A percentile compares a stretch with the other conserved stretches of the same genome.
Evolutionary conservation across 2,329 filamentous ascomycete genomes (phyloP).

Genomic region (Ceratocystis ficicola): DNA sequence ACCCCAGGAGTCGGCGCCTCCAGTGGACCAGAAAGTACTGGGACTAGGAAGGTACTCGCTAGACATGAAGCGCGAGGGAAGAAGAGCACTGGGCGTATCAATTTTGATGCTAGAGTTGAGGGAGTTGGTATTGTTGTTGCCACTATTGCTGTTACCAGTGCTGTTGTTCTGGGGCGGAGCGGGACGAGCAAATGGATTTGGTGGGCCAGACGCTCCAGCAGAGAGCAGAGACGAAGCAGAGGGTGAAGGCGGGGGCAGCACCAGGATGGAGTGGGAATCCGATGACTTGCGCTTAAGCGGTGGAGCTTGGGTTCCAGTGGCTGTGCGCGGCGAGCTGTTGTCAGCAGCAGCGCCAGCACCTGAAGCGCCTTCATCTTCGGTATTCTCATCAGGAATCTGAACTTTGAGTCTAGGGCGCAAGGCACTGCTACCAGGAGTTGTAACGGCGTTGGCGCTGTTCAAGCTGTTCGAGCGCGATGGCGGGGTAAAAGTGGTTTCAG

Average conservation of each 20-base stretch:
- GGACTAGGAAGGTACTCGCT: slow-evolving; percentile 82
- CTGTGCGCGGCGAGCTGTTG: slow-evolving; percentile 51
- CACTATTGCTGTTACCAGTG: slow-evolving; percentile 18
- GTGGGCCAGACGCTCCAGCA: slow-evolving; percentile 81
- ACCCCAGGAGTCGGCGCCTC: slow-evolving; percentile 58
- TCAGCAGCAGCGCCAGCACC: slow-evolving; percentile 66
- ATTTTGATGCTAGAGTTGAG: slow-evolving; percentile 32
- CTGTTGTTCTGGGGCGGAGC: slow-evolving; percentile 52
- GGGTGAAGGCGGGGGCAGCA: slow-evolving; percentile 85
- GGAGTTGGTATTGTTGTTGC: slow-evolving; percentile 31
- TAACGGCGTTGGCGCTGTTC: slow-evolving; percentile 54
- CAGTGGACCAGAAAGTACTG: slow-evolving; percentile 61
- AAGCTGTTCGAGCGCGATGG: slow-evolving; percentile 70
- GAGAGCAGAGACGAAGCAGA: slow-evolving; percentile 76
- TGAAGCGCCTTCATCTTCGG: neutral
- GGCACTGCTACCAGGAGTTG: slow-evolving; percentile 50
- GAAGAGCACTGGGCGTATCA: slow-evolving; percentile 62
- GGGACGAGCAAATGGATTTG: slow-evolving; percentile 88
- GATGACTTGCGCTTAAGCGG: slow-evolving; percentile 14
- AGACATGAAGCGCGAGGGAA: slow-evolving; percentile 82
- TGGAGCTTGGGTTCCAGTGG: slow-evolving; percentile 29
- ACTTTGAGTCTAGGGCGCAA: slow-evolving; percentile 70
- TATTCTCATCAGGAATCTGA: slow-evolving; percentile 65
- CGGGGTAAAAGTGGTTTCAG: slow-evolving; percentile 53
- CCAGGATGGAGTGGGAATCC: slow-evolving; percentile 52